Conservation (phyloP, 495 filamentous ascomycete genomes). For the Pseudevernia furfuracea region DNA sequence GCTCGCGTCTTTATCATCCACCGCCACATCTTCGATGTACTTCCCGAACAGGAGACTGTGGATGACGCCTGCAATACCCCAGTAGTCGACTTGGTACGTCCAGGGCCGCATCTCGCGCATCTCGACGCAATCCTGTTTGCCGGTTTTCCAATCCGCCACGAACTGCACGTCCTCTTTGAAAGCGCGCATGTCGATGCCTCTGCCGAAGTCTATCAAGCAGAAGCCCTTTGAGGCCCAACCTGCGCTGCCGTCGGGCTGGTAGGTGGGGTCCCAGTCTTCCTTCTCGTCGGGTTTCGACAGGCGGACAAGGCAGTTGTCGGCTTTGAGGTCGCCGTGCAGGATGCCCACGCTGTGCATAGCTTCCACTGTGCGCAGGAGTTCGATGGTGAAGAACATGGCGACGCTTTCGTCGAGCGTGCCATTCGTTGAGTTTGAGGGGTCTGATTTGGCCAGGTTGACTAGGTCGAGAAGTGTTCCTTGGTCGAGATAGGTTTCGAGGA, state of each 20-base stretch:
- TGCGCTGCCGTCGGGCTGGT: constrained; percentile 58
- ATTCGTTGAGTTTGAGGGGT: constrained; percentile 34
- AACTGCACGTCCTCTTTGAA: constrained; percentile 76
- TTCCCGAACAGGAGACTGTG: constrained; percentile 86
- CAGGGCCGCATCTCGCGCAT: constrained; percentile 87
- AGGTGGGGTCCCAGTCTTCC: constrained; percentile 45
- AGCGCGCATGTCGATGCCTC: constrained; percentile 84
- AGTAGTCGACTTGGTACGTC: constrained; percentile 95
- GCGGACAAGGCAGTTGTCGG: constrained; percentile 88
- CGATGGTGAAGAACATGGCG: constrained; percentile 90
- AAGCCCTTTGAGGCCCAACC: constrained; percentile 80
- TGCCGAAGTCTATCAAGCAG: constrained; percentile 86
- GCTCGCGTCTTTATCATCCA: constrained; percentile 28
- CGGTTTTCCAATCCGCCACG: constrained; percentile 88
- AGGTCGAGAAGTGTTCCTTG: constrained; percentile 91
- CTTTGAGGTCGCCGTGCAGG: constrained; percentile 89
- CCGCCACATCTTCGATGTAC: constrained; percentile 76
- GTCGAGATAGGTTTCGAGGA: constrained; percentile 78
- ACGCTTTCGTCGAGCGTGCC: constrained; percentile 75
- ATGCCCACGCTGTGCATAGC: constrained; percentile 71
- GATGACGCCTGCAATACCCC: constrained; percentile 78
- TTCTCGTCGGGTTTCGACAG: constrained; percentile 37
- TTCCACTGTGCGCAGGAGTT: constrained; percentile 85
- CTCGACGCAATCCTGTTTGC: constrained; percentile 79
- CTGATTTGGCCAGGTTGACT: constrained; percentile 73